Evolutionary conservation across 768 basidiomycete species (phyloP).

Genomic region (Crucibulum laeve): DNA sequence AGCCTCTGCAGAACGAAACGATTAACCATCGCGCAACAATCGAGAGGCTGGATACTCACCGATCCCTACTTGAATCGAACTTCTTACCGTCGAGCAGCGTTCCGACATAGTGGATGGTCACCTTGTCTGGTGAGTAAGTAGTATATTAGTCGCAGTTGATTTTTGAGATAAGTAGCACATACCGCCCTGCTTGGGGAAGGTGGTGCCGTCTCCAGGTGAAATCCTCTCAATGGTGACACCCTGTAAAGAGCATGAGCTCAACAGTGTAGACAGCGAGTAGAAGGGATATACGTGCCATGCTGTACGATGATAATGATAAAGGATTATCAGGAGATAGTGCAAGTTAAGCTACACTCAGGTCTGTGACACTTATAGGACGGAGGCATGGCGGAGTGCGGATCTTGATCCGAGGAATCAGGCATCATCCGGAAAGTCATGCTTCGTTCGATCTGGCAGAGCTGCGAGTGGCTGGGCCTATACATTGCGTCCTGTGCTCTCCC

Average conservation of each 20-base stretch:
- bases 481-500: conserved; percentile 4
- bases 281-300: conserved; percentile 23
- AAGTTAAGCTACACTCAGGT: conserved; percentile 16
- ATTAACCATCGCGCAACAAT: conserved; percentile 2
- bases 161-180: conserved; percentile 22
- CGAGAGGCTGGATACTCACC: conserved; percentile 38
- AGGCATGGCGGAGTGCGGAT: conserved; percentile 62
- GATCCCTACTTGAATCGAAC: conserved; percentile 78
- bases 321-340: conserved; percentile 32
- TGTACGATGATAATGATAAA: conserved; percentile 12
- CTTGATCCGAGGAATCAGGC: conserved; percentile 62
- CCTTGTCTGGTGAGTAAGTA: conserved; percentile 44
- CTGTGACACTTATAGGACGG: conserved; percentile 40
- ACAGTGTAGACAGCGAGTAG: conserved; percentile 10
- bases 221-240: conserved; percentile 66
- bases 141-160: conserved; percentile 3
- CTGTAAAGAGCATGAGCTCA: conserved; percentile 27
- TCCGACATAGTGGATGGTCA: conserved; percentile 78
- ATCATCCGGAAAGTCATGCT: conserved; percentile 23
- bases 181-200: conserved; percentile 72
- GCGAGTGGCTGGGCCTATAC: conserved; percentile 4
- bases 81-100: conserved; percentile 55
- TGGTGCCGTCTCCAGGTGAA: conserved; percentile 54
- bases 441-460: too few relatives aligned
- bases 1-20: conserved; percentile 30